phyloP scores from a whole-genome alignment of 371 early-diverging fungal species.

The Rhizopus microsporus region DNA sequence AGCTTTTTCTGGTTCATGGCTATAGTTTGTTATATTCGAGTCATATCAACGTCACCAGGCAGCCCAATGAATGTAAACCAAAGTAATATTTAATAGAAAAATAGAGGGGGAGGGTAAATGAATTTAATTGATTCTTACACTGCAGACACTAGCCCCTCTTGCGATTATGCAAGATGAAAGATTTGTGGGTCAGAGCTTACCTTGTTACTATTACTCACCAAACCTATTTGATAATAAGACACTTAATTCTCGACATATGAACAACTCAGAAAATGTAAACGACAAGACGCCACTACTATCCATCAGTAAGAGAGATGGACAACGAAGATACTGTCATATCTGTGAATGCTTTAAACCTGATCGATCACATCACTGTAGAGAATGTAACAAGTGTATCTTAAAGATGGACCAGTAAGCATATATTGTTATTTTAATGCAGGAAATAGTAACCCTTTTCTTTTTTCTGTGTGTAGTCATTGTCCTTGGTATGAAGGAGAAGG shows the following conservation, averaged over 20 bases:
- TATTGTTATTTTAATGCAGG: neutral
- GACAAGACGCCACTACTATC: constrained; percentile 41
- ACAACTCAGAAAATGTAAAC: constrained; percentile 6
- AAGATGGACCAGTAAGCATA: constrained; percentile 67
- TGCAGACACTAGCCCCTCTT: constrained; percentile 19
- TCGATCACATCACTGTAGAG: constrained; percentile 66
- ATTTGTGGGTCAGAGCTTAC: constrained; percentile 6
- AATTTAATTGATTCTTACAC: constrained; percentile 1
- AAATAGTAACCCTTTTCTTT: neutral
- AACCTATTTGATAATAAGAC: constrained; percentile 26
- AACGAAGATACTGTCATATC: constrained; percentile 53
- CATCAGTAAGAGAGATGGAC: constrained; percentile 50
- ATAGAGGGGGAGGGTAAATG: neutral
- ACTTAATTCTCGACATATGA: constrained; percentile 9
- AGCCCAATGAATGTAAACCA: constrained; percentile 37
- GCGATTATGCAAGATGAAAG: constrained; percentile 4
- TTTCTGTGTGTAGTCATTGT: constrained; percentile 52
- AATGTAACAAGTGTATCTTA: constrained; percentile 62
- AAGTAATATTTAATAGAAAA: constrained; percentile 6
- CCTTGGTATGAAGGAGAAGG: constrained; percentile 41
- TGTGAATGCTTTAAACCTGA: constrained; percentile 63
- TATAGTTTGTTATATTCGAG: constrained; percentile 46
- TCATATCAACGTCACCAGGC: constrained; percentile 53
- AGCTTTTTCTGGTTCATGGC: constrained; percentile 47
- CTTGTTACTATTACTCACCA: constrained; percentile 36